phyloP scores from a whole-genome alignment of 139 green algal species.

The Edaphochlamys debaryana region DNA sequence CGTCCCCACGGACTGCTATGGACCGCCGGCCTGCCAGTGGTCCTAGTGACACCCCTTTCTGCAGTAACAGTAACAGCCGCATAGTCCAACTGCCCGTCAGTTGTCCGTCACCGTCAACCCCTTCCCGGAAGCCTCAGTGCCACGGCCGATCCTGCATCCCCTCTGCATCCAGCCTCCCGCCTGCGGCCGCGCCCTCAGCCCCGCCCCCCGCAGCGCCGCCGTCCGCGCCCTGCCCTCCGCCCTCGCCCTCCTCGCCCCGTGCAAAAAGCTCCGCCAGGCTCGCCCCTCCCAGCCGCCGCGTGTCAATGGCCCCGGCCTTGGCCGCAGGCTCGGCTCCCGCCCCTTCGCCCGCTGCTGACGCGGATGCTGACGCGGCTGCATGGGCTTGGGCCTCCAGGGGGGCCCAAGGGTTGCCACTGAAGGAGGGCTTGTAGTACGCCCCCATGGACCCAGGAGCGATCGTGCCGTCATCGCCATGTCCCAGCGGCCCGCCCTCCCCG shows the following conservation, averaged over 20 bases:
- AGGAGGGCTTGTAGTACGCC: slow-evolving; percentile 48
- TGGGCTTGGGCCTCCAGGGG: not conserved
- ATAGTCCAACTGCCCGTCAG: no score
- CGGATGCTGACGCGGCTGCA: no score
- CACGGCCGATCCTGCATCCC: slow-evolving; percentile 35
- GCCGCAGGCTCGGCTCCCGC: not conserved
- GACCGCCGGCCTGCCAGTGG: no score
- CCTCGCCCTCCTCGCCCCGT: no score
- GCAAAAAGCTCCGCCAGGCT: slow-evolving; percentile 43
- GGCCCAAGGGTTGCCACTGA: slow-evolving; percentile 49
- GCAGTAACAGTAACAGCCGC: not conserved
- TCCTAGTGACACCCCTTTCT: no score
- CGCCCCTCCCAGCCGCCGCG: not conserved
- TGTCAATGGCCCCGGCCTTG: not conserved
- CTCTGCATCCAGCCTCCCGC: slow-evolving; percentile 5
- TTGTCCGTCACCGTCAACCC: not conserved
- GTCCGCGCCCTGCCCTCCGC: not conserved
- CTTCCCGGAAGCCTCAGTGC: slow-evolving; percentile 10
- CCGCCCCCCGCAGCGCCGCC: not conserved
- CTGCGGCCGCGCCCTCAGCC: not conserved
- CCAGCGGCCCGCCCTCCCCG: no score
- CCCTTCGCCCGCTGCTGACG: not conserved
- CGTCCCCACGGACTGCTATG: no score
- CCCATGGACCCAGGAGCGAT: not conserved
- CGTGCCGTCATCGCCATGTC: slow-evolving; percentile 1